Conservation (phyloP, 2,329 filamentous ascomycete genomes). For the Spiromastix sp. region DNA sequence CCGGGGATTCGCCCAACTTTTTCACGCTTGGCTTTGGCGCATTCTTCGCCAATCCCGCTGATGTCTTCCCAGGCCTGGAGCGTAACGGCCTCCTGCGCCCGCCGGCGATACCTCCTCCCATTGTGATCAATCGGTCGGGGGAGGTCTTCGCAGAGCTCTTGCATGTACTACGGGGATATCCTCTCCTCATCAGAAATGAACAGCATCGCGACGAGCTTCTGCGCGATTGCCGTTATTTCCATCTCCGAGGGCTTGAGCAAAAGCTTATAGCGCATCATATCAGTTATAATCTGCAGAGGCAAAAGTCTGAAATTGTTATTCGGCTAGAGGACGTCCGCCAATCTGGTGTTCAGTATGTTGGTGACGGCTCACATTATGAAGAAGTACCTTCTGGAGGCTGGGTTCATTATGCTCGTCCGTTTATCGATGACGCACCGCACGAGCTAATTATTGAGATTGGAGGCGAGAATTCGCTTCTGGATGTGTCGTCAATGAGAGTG, state of each 20-base stretch:
- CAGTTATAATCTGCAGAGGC: conserved; percentile 60
- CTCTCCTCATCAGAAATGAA: conserved; percentile 64
- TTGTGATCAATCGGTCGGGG: conserved; percentile 70
- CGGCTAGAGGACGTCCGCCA: conserved; percentile 81
- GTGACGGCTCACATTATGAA: conserved; percentile 31
- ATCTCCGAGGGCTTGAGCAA: conserved; percentile 86
- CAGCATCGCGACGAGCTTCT: conserved; percentile 67
- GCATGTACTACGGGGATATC: conserved; percentile 73
- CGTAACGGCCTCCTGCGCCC: conserved; percentile 71
- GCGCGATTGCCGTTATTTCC: conserved; percentile 83
- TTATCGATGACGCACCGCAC: conserved; percentile 62
- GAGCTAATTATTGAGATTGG: conserved; percentile 76
- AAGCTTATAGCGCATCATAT: conserved; percentile 68
- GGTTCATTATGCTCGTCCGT: conserved; percentile 75
- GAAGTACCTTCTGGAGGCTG: conserved; percentile 34
- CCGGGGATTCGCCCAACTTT: conserved; percentile 90
- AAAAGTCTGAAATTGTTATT: conserved; percentile 64
- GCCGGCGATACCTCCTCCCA: conserved; percentile 73
- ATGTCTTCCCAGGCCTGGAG: conserved; percentile 78
- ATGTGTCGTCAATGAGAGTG: conserved; percentile 45
- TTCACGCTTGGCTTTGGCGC: conserved; percentile 83
- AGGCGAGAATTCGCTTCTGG: conserved; percentile 51
- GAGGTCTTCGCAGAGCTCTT: conserved; percentile 75
- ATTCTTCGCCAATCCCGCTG: conserved; percentile 70
- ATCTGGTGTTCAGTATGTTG: conserved; percentile 61